Percentiles rank a stretch among this genome's conserved stretches.
phyloP scores from a whole-genome alignment of 257 asterid species.

The Plantago ovata region DNA sequence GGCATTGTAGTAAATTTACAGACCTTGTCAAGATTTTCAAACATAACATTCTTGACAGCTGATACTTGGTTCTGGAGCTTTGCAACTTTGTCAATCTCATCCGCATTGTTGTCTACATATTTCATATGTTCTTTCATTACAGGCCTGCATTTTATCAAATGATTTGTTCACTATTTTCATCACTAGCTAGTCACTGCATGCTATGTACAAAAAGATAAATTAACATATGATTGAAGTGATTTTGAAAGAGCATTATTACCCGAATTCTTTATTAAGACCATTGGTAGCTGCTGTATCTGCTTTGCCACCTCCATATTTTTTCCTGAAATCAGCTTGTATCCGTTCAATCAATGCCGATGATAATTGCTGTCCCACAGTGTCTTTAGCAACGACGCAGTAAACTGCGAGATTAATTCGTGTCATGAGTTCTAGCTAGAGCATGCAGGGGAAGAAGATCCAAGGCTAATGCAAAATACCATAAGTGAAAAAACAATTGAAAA shows the following conservation, averaged over 20 bases:
- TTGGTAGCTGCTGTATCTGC: constrained; percentile 41
- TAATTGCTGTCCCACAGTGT: constrained; percentile 48
- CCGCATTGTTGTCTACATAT: constrained; percentile 44
- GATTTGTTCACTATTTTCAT: too few relatives aligned
- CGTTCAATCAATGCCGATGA: constrained; percentile 47
- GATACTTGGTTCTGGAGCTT: constrained; percentile 54
- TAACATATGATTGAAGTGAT: too few relatives aligned
- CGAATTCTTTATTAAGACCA: constrained; percentile 42
- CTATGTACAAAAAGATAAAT: neutral
- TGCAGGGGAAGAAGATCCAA: too few relatives aligned
- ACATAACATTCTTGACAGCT: constrained; percentile 57
- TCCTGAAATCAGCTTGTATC: constrained; percentile 45
- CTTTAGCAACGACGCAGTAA: constrained; percentile 52
- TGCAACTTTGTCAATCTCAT: constrained; percentile 46
- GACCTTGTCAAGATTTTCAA: constrained; percentile 64
- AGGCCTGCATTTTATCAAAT: constrained; percentile 25
- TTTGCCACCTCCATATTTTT: constrained; percentile 44
- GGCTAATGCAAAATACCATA: too few relatives aligned
- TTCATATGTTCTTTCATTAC: constrained; percentile 54
- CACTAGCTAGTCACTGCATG: too few relatives aligned
- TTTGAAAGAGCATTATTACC: constrained; percentile 29
- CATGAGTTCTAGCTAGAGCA: too few relatives aligned
- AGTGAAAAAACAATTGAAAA: too few relatives aligned
- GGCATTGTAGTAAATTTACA: too few relatives aligned
- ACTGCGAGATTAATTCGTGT: constrained; percentile 22